These are phyloP conservation scores for Penicillium sp. DNA, from an alignment of 2,329 filamentous ascomycete species.

Conservation along the genomic window DNA sequence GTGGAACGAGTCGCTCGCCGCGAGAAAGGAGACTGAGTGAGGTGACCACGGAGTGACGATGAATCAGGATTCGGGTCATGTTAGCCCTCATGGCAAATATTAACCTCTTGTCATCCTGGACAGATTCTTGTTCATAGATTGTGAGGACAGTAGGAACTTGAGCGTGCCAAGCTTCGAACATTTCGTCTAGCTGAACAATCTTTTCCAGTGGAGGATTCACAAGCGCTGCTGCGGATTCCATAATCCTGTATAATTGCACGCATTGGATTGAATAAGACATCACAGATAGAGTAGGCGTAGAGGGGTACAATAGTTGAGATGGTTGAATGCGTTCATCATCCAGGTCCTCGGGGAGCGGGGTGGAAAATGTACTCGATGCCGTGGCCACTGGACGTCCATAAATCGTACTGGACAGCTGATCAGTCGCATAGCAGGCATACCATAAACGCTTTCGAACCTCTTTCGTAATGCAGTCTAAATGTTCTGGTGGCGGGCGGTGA, in stretches of 20 bases:
- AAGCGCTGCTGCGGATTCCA: constrained; percentile 11
- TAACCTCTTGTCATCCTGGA: constrained; percentile 8
- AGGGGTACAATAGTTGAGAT: constrained; percentile 11
- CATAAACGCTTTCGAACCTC: constrained; percentile 15
- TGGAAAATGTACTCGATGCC: constrained; percentile 11
- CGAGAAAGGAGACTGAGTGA: constrained; percentile 10
- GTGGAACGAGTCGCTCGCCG: neutral
- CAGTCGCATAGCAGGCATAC: constrained; percentile 14
- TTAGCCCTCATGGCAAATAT: constrained; percentile 14
- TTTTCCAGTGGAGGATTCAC: constrained; percentile 13
- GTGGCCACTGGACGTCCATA: constrained; percentile 13
- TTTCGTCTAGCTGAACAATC: constrained; percentile 13
- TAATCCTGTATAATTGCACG: constrained; percentile 12
- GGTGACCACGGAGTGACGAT: constrained; percentile 11
- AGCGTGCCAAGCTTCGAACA: constrained; percentile 11
- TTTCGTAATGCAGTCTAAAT: constrained; percentile 11
- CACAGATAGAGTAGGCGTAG: constrained; percentile 6
- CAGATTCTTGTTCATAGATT: constrained; percentile 4
- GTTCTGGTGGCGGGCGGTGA: constrained; percentile 10
- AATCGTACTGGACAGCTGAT: constrained; percentile 13
- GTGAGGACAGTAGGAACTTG: constrained; percentile 8
- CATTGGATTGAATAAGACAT: constrained; percentile 12
- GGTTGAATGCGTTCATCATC: constrained; percentile 11
- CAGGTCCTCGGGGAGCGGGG: constrained; percentile 14
- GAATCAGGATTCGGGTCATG: constrained; percentile 13